Evolutionary conservation across 176 grass and related monocot species (phyloP).

Genomic region (Cenchrus americanus): DNA sequence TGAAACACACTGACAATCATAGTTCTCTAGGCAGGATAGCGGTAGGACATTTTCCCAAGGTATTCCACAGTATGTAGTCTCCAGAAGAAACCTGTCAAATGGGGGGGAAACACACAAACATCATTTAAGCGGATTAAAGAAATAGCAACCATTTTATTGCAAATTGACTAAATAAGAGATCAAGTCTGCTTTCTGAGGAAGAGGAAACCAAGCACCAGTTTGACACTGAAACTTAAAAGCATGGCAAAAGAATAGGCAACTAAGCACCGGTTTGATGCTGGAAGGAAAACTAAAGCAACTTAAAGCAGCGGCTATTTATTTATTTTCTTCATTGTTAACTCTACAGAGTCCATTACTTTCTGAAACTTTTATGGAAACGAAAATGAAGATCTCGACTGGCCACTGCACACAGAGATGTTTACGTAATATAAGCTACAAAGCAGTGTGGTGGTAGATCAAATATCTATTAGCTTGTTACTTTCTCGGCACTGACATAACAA

Average conservation of each 20-base stretch:
- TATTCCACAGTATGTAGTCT: conserved; percentile 86
- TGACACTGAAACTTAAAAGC: not conserved
- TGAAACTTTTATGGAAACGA: not conserved
- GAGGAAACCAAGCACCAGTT: not conserved
- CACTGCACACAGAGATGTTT: not conserved
- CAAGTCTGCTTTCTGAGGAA: not conserved
- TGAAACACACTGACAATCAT: conserved; percentile 23
- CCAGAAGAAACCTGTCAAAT: conserved; percentile 71
- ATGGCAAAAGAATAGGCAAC: not conserved
- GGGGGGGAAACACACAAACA: not conserved
- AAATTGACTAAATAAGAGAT: not conserved
- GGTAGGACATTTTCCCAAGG: conserved; percentile 71
- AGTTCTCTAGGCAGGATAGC: conserved; percentile 46
- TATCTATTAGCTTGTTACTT: not conserved
- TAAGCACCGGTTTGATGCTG: not conserved
- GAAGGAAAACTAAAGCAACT: not conserved
- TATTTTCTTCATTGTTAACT: not conserved
- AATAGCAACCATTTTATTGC: not conserved
- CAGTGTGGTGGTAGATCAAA: not conserved
- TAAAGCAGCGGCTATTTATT: not conserved
- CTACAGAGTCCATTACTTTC: conserved; percentile 6
- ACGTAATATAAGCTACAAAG: not conserved
- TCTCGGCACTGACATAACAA: conserved; percentile 1
- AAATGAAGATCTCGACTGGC: not conserved
- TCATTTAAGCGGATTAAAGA: not conserved